Base-by-base conservation (phyloP, 2,329 filamentous ascomycete species). In the Talaromyces atroroseus region DNA sequence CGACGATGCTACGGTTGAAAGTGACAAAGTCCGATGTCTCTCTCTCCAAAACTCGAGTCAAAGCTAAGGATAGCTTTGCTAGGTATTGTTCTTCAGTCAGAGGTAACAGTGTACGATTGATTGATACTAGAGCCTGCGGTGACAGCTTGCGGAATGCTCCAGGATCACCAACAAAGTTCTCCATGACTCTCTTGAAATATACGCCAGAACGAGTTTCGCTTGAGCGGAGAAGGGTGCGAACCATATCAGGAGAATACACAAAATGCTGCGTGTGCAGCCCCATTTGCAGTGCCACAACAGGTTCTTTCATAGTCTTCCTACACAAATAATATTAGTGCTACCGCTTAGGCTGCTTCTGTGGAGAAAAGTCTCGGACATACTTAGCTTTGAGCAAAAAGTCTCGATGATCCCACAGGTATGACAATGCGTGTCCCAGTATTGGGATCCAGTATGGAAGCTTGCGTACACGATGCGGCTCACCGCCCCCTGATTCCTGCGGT, bases 381-480 rank as follows among this genome's bases (percentile, higher is more conserved):
- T 72, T 68, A 14, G 78, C 66, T 51, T 68, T 69, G 40, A 68
- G 68, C 58, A 81, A 64, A 61, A 80, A 78, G 11, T 63, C 62
- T 42, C 77, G 69, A 49, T 76, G 74, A 42, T 76, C 66, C 63
- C 77, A 72, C 20, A 75, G 67, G 61, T 83, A 79, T 20, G 68
- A 69, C 42, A 79, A 62, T 6, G 77, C 73, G 71, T 86, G 81
- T 40, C 82, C 80, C 8, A 85, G 36, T 52, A 79, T 73, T 1
- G 83, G 83, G 7, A 86, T 66, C 80, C 81, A 86, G 67, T 86
- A 86, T 26, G 82, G 81, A 21, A 79, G 61, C 56, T 75, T 67
- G 65, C 78, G 78, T 58, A 81, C 74, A 54, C 68, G 69, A 61
- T 65, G 65, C 42, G 66, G 53, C 36, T 64, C 60, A n/a, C 63